Evolutionary conservation across 2,329 filamentous ascomycete species (phyloP), one percentile per base, ranked within the genome.

Genomic region (Colletotrichum viniferum): DNA sequence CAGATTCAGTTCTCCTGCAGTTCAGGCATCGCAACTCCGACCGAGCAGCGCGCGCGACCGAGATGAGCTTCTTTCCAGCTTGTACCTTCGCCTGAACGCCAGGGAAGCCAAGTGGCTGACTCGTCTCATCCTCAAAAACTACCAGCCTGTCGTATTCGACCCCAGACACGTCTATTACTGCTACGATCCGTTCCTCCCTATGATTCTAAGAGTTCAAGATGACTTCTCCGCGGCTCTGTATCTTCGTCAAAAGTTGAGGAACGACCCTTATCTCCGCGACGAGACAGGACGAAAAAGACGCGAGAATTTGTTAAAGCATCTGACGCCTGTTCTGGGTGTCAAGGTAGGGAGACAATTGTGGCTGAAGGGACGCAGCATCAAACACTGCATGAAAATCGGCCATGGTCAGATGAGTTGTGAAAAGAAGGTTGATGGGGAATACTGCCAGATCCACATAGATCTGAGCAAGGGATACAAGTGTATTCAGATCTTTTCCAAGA

Each of bases 401-500:
- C 88, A 86, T 6, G 87, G 88, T 0, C 86, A 90, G 18, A 89
- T 96, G 90, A 94, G 93, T 73, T 89, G 95, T 28, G 95, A 98
- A 82, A 88, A 92, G 67, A 98, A 98, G 81, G 91, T 97, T 76
- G 95, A 98, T 79, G 95, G 94, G 14, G 96, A 98, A 83, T 98
- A 97, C 78, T 97, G 95, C 79, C 96, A 98, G 82, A 92, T 98
- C 34, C 96, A 98, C 79, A 86, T 98, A 52, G 92, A 97, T 80
- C 85, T 94, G 8, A 86, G 86, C 10, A 91, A 90, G 65, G 85
- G 85, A 18, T 81, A 73, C 2, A 81, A 88, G 1, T 90, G 88
- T 63, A 91, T 98, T 32, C 93, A 94, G 77, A 96, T 98, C 34
- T 98, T 97, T 81, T 97, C 95, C 12, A 98, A 98, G 82, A 97